phyloP scores from a whole-genome alignment of 2,329 filamentous ascomycete genomes.

The Pseudogymnoascus sp. region DNA sequence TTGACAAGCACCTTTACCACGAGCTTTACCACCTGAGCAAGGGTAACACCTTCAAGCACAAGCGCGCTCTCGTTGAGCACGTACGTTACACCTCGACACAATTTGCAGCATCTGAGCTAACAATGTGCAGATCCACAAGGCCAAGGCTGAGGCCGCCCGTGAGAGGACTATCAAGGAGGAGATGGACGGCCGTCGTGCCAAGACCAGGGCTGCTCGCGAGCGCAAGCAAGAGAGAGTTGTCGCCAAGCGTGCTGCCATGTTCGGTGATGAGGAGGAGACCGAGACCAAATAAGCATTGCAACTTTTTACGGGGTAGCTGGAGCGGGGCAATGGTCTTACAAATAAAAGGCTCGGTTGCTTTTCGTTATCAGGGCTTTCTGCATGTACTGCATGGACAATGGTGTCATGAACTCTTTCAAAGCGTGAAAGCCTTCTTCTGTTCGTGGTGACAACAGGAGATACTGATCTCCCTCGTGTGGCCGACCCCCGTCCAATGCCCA shows the following conservation, averaged over 20 bases:
- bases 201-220: conserved; percentile 99
- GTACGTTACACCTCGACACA: conserved; percentile 53
- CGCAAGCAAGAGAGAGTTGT: conserved; percentile 86
- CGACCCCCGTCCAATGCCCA: not conserved
- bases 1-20: conserved; percentile 99
- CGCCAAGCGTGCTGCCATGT: conserved; percentile 82
- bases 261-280: conserved; percentile 55
- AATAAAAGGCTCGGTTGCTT: conserved; percentile 27
- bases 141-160: conserved; percentile 98
- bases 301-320: conserved; percentile 17
- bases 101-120: conserved; percentile 22
- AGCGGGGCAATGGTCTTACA: conserved; percentile 27
- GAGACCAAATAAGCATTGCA: conserved; percentile 27
- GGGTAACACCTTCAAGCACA: conserved; percentile 99
- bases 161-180: conserved; percentile 96
- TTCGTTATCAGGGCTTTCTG: conserved; percentile 25
- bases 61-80: conserved; percentile 99
- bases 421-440: conserved; percentile 8
- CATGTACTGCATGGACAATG: conserved; percentile 29
- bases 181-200: conserved; percentile 99
- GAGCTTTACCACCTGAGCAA: conserved; percentile 99
- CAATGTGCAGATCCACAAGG: conserved; percentile 82
- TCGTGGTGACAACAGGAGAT: conserved; percentile 4
- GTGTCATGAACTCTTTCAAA: conserved; percentile 22
- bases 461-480: conserved; percentile 4